Base-by-base conservation (phyloP, 371 early-diverging fungal species). In the Mucor ambiguus region DNA sequence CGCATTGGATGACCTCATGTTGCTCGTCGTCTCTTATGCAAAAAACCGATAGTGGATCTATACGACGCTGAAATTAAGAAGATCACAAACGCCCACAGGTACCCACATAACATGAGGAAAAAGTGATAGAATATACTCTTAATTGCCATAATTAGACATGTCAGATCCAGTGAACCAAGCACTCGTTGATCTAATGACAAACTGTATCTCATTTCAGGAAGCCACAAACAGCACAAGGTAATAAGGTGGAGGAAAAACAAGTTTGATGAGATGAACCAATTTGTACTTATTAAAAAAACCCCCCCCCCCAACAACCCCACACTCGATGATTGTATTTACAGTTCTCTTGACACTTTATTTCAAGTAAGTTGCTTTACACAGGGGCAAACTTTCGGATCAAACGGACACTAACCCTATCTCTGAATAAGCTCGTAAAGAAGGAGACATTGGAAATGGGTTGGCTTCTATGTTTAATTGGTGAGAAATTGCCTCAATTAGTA, bases 151-250 rank as follows among this genome's bases (percentile, higher is more conserved):
- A 56, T 46, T 58, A 64, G 58, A 55, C 58, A 70, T 73, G 44
- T 62, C 65, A 63, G 75, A 81, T 66, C 63, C 68, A 28, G 43
- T 81, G 28, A 73, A 73, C 57, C 63, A 58, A 24, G 71, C 74
- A 16, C 55, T 81, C 14, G 56, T 76, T 37, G 67, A 72, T 26
- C 60, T 81, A 22, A 59, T 81, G 14, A 68, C 66, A 57, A 75
- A 78, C 44, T 64, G 62, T 54, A 59, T 81, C 41, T 65, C 60
- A 5, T 78, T 74, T 60, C 67, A 71, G 49, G 76, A 76, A 58
- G 71, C 76, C 22, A 65, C 74, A 7, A 46, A 61, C 14, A 63
- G 66, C 14, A 67, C 72, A 62, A 73, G 72, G 80, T 76, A 75
- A 35, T 12, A 33, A 37, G 43, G 33, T 20, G 11, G 14, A 37